Evolutionary conservation across 1,284 basidiomycete genomes (phyloP).

Genomic region (Cutaneotrichosporon cavernicola): DNA sequence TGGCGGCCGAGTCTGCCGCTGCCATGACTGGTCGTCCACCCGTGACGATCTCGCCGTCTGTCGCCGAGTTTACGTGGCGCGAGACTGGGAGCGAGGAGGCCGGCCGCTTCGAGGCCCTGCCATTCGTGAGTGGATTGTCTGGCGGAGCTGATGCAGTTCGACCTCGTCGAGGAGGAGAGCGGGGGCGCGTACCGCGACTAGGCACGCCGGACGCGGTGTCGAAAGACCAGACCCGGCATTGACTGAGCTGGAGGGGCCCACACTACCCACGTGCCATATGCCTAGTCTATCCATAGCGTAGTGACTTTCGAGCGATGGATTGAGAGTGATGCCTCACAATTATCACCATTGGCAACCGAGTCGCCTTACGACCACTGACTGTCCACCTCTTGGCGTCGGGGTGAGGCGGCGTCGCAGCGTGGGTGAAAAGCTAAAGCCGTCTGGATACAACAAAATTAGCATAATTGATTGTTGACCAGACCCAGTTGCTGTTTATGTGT

Average conservation of each 20-base stretch:
- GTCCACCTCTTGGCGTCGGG: too few relatives aligned
- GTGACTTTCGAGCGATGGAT: too few relatives aligned
- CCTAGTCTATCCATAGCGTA: too few relatives aligned
- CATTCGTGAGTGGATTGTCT: slow-evolving; percentile 27
- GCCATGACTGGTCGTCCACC: slow-evolving; percentile 30
- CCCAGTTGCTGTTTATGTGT: neutral
- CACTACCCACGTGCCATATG: too few relatives aligned
- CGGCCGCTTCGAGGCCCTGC: slow-evolving; percentile 32
- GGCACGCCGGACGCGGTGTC: too few relatives aligned
- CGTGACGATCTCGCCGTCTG: slow-evolving; percentile 23
- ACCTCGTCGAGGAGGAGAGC: slow-evolving; percentile 35
- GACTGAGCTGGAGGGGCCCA: too few relatives aligned
- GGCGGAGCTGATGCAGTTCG: slow-evolving; percentile 28
- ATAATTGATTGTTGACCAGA: neutral
- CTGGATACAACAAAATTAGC: too few relatives aligned
- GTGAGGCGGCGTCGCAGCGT: too few relatives aligned
- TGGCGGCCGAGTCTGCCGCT: slow-evolving; percentile 31
- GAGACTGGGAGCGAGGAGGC: slow-evolving; percentile 36
- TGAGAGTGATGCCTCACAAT: too few relatives aligned
- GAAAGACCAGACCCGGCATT: neutral
- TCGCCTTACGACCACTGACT: too few relatives aligned
- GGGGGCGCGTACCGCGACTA: slow-evolving; percentile 24
- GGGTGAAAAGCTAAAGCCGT: too few relatives aligned
- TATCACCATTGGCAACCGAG: too few relatives aligned
- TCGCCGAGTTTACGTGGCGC: slow-evolving; percentile 35